Conservation (phyloP, 2,329 filamentous ascomycete genomes). For the Ophiostoma fasciatum region DNA sequence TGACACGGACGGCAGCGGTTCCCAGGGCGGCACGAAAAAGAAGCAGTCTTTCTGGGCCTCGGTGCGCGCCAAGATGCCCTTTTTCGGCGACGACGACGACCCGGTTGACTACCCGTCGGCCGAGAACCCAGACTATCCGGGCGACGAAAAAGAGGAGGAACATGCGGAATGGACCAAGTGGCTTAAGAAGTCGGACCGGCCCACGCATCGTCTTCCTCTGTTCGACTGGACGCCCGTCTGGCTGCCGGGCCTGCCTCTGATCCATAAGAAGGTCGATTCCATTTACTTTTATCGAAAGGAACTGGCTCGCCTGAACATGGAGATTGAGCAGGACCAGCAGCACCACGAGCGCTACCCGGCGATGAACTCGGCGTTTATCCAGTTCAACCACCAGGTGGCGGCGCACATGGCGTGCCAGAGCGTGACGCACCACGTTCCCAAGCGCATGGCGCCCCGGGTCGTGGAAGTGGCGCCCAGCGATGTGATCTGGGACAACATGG, state of each 20-base stretch:
- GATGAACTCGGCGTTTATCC: slow-evolving; percentile 95
- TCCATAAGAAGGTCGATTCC: slow-evolving; percentile 85
- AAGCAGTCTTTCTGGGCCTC: slow-evolving; percentile 36
- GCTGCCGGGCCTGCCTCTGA: slow-evolving; percentile 62
- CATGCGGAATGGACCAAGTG: slow-evolving; percentile 70
- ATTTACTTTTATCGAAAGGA: slow-evolving; percentile 86
- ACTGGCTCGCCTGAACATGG: slow-evolving; percentile 72
- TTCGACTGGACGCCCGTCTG: slow-evolving; percentile 43
- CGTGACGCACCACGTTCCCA: slow-evolving; percentile 77
- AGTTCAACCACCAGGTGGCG: slow-evolving; percentile 95
- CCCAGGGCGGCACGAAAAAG: slow-evolving; percentile 18
- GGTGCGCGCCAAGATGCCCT: slow-evolving; percentile 34
- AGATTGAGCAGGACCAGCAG: slow-evolving; percentile 83
- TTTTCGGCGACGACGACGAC: slow-evolving; percentile 27
- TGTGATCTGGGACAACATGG: slow-evolving; percentile 96
- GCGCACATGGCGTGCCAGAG: slow-evolving; percentile 97
- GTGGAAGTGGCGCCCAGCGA: slow-evolving; percentile 92
- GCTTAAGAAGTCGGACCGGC: slow-evolving; percentile 65
- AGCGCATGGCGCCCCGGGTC: slow-evolving; percentile 80
- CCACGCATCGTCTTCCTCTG: slow-evolving; percentile 62
- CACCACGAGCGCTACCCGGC: slow-evolving; percentile 73
- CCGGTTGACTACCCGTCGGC: slow-evolving; percentile 44
- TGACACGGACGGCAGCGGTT: not conserved
- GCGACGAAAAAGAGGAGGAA: slow-evolving; percentile 44
- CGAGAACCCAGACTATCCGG: slow-evolving; percentile 45